Evolutionary conservation across 2,329 filamentous ascomycete genomes (phyloP), one percentile per base, ranked within the genome.

Genomic region (Trichoderma aggressivum): DNA sequence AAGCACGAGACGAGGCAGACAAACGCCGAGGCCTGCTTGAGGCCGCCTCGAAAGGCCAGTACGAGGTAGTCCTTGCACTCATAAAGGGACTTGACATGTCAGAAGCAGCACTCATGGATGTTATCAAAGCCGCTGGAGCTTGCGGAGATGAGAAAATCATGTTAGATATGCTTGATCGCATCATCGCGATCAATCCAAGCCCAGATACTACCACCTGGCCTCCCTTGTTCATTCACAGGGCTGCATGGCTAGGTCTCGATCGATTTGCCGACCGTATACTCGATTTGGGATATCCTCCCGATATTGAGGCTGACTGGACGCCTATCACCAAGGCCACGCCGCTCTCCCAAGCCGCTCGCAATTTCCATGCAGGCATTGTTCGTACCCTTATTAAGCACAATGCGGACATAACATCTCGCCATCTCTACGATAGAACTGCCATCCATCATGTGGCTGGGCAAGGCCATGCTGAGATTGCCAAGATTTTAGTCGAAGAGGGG

Each of bases 251-350:
- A 11, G 69, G 69, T 8, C 59, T 73, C 5, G 69, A 71, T 24
- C 56, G 64, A n/a, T 71, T 73, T 4, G 70, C 69, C 10, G 71
- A 71, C 16, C 60, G 63, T 21, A 71, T 73, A 14, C 70, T 73
- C 28, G 24, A 59, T 6, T 21, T 73, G 12, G 71, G 71, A 4
- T 73, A 55, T 34, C 16, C 70, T 21, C 18, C 63, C 5, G 62
- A 73, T 16, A 28, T 55, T 3, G 56, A 67, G 5, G 18, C 56
- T 8, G 36, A 68, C 7, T 73, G 70, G 71, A 69, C 21, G 4
- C 24, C 63, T 7, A 69, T 69, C 12, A 28, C 59, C 1, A 47
- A 68, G 36, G 28, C 70, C 12, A 50, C 71, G 21, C 71, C 71
- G 14, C 71, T 73, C 36, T 68, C 58, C 8, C 63, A 68, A 12